Conservation (phyloP, 2,329 filamentous ascomycete species). For the Anisogramma anomala region DNA sequence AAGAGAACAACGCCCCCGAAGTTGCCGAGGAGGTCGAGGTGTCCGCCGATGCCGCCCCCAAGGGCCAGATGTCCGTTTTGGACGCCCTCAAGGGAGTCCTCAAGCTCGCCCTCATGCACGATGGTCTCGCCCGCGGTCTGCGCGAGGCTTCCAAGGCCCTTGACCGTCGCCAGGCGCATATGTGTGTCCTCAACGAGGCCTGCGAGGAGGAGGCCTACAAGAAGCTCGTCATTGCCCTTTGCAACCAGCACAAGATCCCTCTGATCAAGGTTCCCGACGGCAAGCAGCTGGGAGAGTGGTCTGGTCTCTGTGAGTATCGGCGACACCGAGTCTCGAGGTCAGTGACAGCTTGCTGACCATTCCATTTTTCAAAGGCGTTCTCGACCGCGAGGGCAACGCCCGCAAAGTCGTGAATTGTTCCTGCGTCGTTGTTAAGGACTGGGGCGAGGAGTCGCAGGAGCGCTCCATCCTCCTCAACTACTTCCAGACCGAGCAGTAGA, state of each 20-base stretch:
- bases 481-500: slow-evolving; percentile 86
- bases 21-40: slow-evolving; percentile 88
- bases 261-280: slow-evolving; percentile 99
- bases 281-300: slow-evolving; percentile 99
- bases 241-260: slow-evolving; percentile 99
- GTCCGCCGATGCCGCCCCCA: slow-evolving; percentile 74
- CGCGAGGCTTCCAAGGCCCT: slow-evolving; percentile 98
- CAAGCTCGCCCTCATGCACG: slow-evolving; percentile 98
- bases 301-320: slow-evolving; percentile 95
- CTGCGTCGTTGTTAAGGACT: slow-evolving; percentile 98
- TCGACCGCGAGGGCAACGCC: slow-evolving; percentile 98
- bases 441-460: slow-evolving; percentile 99
- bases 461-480: slow-evolving; percentile 99
- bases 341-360: slow-evolving; percentile 1
- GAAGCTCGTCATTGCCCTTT: slow-evolving; percentile 98
- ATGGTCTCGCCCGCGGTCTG: slow-evolving; percentile 95
- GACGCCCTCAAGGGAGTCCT: slow-evolving; percentile 98
- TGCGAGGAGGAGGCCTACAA: slow-evolving; percentile 99
- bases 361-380: slow-evolving; percentile 55
- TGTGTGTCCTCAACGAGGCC: slow-evolving; percentile 99
- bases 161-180: slow-evolving; percentile 96
- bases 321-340: neutral
- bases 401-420: slow-evolving; percentile 99
- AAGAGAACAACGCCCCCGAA: slow-evolving; percentile 89
- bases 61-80: slow-evolving; percentile 93